Evolutionary conservation across 139 green algal species (phyloP).

Genomic region (Micractinium sp.): DNA sequence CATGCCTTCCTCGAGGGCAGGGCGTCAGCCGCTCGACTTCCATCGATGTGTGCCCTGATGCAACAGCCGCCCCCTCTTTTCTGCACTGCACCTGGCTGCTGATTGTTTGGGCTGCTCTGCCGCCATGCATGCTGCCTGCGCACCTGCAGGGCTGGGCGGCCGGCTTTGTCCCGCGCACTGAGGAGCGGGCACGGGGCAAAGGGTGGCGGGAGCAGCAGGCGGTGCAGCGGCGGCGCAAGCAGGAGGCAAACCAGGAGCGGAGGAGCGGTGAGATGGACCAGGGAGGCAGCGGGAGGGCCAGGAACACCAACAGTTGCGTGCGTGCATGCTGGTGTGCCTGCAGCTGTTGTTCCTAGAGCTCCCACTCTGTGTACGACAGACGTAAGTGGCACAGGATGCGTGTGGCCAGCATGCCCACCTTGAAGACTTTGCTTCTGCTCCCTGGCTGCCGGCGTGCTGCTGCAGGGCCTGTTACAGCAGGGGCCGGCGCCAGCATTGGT

Average conservation of each 20-base stretch:
- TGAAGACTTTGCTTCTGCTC: background rate
- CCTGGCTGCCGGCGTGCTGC: background rate
- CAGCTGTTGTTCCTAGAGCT: background rate
- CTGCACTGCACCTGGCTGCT: background rate
- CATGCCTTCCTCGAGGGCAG: too few species aligned
- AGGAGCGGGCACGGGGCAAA: background rate
- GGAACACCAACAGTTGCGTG: too few species aligned
- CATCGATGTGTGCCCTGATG: too few species aligned
- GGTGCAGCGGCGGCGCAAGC: background rate
- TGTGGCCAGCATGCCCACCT: too few species aligned
- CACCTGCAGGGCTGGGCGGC: too few species aligned
- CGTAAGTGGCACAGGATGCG: too few species aligned
- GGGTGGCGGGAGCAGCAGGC: background rate
- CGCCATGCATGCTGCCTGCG: background rate
- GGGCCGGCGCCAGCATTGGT: background rate
- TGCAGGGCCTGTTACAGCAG: too few species aligned
- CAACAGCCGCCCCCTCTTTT: too few species aligned
- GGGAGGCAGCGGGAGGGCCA: background rate
- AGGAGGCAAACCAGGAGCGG: conserved; percentile 28
- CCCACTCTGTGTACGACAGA: too few species aligned
- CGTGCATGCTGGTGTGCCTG: background rate
- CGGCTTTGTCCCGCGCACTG: background rate
- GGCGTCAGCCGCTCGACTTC: too few species aligned
- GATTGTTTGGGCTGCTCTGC: too few species aligned
- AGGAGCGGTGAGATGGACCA: background rate